Base-by-base conservation (phyloP, 106 monocot genomes). In the Dactylorhiza incarnata region DNA sequence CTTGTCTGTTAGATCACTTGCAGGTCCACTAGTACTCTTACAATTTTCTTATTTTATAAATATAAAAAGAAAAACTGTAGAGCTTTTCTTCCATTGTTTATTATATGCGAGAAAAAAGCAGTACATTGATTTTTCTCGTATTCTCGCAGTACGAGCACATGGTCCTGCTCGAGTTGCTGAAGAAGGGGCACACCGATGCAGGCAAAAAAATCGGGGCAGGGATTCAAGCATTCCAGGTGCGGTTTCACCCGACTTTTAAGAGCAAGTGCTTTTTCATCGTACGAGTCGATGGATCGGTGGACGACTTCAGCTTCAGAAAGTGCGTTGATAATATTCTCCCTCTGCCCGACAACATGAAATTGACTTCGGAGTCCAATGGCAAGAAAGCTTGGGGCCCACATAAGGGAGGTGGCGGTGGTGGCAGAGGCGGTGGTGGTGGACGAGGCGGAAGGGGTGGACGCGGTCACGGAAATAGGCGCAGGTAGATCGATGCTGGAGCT, bases 241-340 rank as follows among this genome's bases (percentile, higher is more conserved):
- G 94, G 54, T 80, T 69, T 73, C 97, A 94, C 71, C 97, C 94
- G 12, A 22, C 59, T 22, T 94, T 80, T 80, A 89, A 85, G 78
- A 99, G 89, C 79, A 75, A 83, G 4, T 99, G 97, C 73, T 94
- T 89, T 84, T 99, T 94, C 70, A 68, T 94, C 53, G 73, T 85
- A 0, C 82, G 97, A 5, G 43, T 43, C 24, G 94, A 99, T 73
- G 93, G 89, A 15, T 76, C 91, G 0, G 58, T 49, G 3, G 97
- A 94, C 17, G 97, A 99, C 43, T 99, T 99, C 75, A 99, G 97
- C 83, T 99, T 99, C 78, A 85, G 97, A 16, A 99, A 99, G 80
- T 99, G 97, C 54, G 91, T 99, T 0, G 87, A 99, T 73, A 75
- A 79, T 7, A 87, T 99, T 29, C 83, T 99, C 29, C 91, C 97